Evolutionary conservation across 225 moss, liverwort and hornwort species (phyloP).

Genomic region (Ulota crispa): DNA sequence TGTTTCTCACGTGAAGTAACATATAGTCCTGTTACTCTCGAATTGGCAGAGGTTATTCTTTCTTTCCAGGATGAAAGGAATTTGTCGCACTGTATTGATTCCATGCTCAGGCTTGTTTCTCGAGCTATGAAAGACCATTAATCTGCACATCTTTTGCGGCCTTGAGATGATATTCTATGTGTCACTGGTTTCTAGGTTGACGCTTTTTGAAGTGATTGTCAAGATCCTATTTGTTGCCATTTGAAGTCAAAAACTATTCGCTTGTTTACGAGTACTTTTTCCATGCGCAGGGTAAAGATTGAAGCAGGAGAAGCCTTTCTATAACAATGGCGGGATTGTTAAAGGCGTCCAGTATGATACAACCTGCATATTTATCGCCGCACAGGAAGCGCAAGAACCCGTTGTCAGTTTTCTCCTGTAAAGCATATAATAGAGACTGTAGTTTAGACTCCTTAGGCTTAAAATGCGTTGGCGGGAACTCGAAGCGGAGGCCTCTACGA

Average conservation of each 20-base stretch:
- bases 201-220: neutral
- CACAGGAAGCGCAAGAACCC: slow-evolving; percentile 27
- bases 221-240: neutral
- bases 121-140: neutral
- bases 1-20: too few relatives aligned
- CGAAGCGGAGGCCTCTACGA: slow-evolving; percentile 5
- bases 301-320: neutral
- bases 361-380: slow-evolving; percentile 27
- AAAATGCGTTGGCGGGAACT: neutral
- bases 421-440: neutral
- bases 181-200: neutral
- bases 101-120: neutral
- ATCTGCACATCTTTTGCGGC: neutral
- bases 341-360: slow-evolving; percentile 28
- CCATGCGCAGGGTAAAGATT: slow-evolving; percentile 12
- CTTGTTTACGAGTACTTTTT: slow-evolving; percentile 12
- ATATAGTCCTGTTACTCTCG: neutral
- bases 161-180: neutral
- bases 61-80: neutral
- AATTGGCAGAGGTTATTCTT: neutral
- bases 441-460: neutral
- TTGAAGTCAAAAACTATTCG: neutral
- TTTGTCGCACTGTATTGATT: neutral
- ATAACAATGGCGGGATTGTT: slow-evolving; percentile 30
- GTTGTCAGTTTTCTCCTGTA: neutral